Conservation (phyloP, 208 protist species). For the Trypanosomatidae sp. region DNA sequence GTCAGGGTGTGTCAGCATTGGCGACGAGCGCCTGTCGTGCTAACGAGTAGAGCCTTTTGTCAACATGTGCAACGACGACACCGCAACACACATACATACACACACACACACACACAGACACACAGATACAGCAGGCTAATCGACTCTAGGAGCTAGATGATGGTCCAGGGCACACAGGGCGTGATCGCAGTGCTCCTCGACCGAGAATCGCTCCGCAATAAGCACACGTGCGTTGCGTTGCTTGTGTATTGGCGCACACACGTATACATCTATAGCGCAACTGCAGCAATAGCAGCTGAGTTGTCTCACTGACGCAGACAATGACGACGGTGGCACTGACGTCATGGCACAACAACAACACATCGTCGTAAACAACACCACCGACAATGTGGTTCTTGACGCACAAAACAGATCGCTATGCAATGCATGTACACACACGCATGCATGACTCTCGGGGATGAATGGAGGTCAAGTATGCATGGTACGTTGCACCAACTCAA, state of each 20-base stretch:
- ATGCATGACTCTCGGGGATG: not conserved
- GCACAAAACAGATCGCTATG: too few relatives aligned
- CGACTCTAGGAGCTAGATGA: constrained; percentile 6
- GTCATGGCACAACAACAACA: not conserved
- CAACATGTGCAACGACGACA: too few relatives aligned
- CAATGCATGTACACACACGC: too few relatives aligned
- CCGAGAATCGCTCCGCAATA: not conserved
- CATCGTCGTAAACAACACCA: not conserved
- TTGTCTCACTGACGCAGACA: not conserved
- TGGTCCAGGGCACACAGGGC: constrained; percentile 2
- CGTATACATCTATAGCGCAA: not conserved
- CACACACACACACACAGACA: too few relatives aligned
- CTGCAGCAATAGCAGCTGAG: not conserved
- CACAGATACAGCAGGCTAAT: not conserved
- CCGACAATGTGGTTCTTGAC: too few relatives aligned
- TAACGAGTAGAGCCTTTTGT: too few relatives aligned
- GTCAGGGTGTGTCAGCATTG: constrained; percentile 17
- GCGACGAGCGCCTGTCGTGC: too few relatives aligned
- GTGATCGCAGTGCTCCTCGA: not conserved
- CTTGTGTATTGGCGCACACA: not conserved
- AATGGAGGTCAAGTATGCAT: too few relatives aligned
- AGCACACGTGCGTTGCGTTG: not conserved
- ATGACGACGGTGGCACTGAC: not conserved
- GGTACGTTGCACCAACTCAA: too few relatives aligned
- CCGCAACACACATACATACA: too few relatives aligned